A percentile compares a stretch with the other conserved stretches of the same genome.
Conservation (phyloP, 2,329 filamentous ascomycete genomes). For the Neoarthrinium moseri region DNA sequence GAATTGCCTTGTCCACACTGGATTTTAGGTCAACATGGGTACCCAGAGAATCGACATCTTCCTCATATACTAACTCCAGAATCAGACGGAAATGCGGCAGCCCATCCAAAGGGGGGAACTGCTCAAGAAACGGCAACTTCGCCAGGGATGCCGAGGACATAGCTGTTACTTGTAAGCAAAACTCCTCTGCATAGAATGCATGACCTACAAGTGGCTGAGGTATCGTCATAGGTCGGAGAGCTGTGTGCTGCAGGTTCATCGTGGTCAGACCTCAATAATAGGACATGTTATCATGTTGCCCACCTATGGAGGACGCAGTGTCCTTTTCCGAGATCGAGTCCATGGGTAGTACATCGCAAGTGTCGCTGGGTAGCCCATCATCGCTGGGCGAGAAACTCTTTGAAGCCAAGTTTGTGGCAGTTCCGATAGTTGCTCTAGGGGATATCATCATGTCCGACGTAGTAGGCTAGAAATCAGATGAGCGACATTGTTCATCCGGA, state of each 20-base stretch:
- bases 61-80: neutral
- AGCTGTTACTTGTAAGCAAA: neutral
- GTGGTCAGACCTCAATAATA: no score
- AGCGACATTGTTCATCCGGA: no score
- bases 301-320: no score
- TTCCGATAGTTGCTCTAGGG: no score
- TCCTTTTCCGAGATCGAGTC: constrained; percentile 1
- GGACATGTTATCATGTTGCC: no score
- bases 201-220: neutral
- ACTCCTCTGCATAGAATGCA: neutral
- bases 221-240: neutral
- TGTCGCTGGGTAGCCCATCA: no score
- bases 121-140: neutral
- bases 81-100: neutral
- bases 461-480: no score
- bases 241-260: neutral
- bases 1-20: neutral
- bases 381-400: neutral
- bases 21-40: no score
- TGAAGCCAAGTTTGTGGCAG: neutral
- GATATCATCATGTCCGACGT: no score
- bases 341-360: neutral
- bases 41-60: no score
- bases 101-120: neutral
- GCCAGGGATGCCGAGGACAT: neutral